Evolutionary conservation across 75 land plant species (phyloP), one percentile per base, ranked within the genome.

Genomic region (Picea glauca): DNA sequence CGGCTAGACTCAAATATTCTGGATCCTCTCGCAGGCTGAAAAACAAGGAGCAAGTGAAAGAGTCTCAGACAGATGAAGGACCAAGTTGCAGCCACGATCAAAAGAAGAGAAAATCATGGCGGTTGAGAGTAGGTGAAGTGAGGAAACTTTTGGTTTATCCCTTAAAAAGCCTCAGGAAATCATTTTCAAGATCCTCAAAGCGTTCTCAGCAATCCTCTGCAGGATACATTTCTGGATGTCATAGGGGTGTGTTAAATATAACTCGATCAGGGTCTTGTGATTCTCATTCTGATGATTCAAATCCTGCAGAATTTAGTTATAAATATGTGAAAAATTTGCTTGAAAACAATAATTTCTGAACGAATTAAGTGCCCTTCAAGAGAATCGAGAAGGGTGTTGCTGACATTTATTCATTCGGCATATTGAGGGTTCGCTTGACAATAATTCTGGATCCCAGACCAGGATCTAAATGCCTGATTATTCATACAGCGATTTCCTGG

Each of bases 241-340:
- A 40, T 5, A 40, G 46, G 46, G 46, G 46, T 40, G 21, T 68
- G 72, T 15, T 40, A 18, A 38, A 68, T 35, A 68, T n/a, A 18
- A 68, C 50, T 2, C 6, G 3, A 32, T 32, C 18, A 14, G 6
- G 33, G 15, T 32, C 68, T 7, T 21, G 46, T 40, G 40, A 40
- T 0, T 46, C 50, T 46, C 50, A 46, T 68, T 62, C 63, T 5
- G 38, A 64, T 64, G 35, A 64, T 3, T 68, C 72, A 68, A 46
- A 68, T 68, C 72, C 72, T 68, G 54, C 38, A 38, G 40, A 40
- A 4, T 68, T 68, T 40, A 17, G 46, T 20, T 11, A 5, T 40
- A 21, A 68, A 38, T 13, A 68, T 68, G 50, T 68, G 40, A 68
- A 46, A 68, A 68, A 68, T 40, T 40, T 68, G 72, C 72, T 68